phyloP scores from a whole-genome alignment of 83 land plant species.

The Picea abies region DNA sequence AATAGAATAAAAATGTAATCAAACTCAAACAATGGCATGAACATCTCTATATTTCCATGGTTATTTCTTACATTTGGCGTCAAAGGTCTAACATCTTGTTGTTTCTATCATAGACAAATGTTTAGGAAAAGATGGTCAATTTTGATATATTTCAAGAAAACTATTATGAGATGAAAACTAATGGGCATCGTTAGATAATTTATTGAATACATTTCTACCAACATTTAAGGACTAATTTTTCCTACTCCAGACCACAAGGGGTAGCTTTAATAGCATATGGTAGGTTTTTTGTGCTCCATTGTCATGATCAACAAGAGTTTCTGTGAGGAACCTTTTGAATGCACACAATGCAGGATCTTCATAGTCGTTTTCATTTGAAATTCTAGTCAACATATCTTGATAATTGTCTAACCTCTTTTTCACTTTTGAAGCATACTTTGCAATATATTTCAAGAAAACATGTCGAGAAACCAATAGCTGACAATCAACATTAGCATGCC shows the following conservation, averaged over 20 bases:
- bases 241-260: neutral
- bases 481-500: neutral
- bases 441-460: no score
- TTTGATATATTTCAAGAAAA: no score
- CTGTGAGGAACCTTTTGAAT: neutral
- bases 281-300: neutral
- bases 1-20: no score
- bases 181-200: accelerated
- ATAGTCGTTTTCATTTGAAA: neutral
- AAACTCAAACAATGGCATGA: no score
- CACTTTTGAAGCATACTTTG: neutral
- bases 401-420: neutral
- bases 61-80: no score
- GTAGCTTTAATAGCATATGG: neutral
- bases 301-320: neutral
- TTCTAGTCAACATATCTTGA: neutral
- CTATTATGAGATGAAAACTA: no score
- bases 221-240: neutral
- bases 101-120: no score
- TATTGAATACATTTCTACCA: accelerated
- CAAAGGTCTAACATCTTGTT: no score
- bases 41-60: no score
- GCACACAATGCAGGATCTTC: neutral
- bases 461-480: neutral
- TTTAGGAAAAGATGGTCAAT: no score